Conservation (phyloP, 306 rosid species). For the Dicorynia guianensis region DNA sequence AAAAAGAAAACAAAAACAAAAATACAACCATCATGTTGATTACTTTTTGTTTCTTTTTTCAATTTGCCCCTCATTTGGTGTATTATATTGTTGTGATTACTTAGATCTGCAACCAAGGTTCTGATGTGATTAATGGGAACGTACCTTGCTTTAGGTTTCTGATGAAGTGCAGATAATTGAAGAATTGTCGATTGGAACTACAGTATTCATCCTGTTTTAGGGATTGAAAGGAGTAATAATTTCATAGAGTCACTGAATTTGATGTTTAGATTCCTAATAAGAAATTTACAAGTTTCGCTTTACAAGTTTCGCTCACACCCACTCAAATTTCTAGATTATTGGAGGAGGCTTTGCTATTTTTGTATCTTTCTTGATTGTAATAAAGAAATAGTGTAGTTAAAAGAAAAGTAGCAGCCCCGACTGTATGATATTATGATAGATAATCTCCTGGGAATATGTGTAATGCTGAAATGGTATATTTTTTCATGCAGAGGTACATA, state of each 20-base stretch:
- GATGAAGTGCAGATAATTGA: background rate
- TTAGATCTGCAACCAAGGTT: background rate
- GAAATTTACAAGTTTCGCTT: background rate
- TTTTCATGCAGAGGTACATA: constrained; percentile 85
- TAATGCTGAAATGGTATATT: constrained; percentile 23
- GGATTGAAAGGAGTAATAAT: too few species aligned
- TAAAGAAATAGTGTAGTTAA: background rate
- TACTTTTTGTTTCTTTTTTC: too few species aligned
- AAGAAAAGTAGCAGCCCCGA: too few species aligned
- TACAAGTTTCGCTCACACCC: background rate
- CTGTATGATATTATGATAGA: background rate
- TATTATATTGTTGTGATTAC: too few species aligned
- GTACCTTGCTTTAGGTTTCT: constrained; percentile 19
- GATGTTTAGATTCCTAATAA: background rate
- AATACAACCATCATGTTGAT: too few species aligned
- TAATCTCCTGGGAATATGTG: background rate
- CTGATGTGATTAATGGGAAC: background rate
- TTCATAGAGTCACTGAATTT: too few species aligned
- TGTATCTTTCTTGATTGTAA: background rate
- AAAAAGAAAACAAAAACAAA: too few species aligned
- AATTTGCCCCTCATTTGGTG: too few species aligned
- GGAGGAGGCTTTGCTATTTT: background rate
- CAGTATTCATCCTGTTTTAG: too few species aligned
- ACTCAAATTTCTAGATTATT: background rate
- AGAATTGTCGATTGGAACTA: too few species aligned